phyloP scores from a whole-genome alignment of 768 basidiomycete species.

The Pleurotus eryngii region DNA sequence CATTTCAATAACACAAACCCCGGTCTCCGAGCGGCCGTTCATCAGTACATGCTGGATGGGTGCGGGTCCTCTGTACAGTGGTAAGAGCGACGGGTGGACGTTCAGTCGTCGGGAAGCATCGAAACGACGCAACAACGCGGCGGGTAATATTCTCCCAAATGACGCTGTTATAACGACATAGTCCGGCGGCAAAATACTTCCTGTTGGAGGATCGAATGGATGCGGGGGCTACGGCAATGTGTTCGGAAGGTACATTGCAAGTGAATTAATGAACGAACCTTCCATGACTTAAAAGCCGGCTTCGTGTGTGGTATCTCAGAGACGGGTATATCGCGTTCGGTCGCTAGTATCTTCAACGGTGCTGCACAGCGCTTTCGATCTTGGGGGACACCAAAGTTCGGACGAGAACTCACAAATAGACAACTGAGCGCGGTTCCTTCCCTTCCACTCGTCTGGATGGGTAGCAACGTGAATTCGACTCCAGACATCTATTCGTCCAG shows the following conservation, averaged over 20 bases:
- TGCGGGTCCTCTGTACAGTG: slow-evolving; percentile 84
- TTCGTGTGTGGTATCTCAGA: slow-evolving; percentile 59
- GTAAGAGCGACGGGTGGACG: slow-evolving; percentile 87
- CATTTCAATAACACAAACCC: slow-evolving; percentile 82
- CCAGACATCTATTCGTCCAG: slow-evolving; percentile 67
- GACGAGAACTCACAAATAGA: slow-evolving; percentile 49
- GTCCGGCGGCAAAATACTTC: slow-evolving; percentile 26
- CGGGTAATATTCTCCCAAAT: slow-evolving; percentile 82
- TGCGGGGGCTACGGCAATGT: slow-evolving; percentile 31
- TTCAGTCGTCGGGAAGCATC: slow-evolving; percentile 62
- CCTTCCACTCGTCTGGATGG: slow-evolving; percentile 61
- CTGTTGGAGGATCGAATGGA: slow-evolving; percentile 10
- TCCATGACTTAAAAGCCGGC: slow-evolving; percentile 61
- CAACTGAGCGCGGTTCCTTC: slow-evolving; percentile 55
- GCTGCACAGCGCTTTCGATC: slow-evolving; percentile 39
- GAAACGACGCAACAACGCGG: slow-evolving; percentile 59
- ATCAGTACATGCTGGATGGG: slow-evolving; percentile 84
- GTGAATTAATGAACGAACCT: slow-evolving; percentile 34
- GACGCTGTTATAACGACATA: slow-evolving; percentile 84
- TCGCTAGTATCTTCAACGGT: slow-evolving; percentile 61
- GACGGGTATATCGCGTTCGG: slow-evolving; percentile 50
- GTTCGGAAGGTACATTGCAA: background rate
- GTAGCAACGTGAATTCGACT: slow-evolving; percentile 63
- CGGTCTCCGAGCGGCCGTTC: slow-evolving; percentile 63
- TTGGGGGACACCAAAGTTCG: background rate